These are phyloP conservation scores for Penicillium lagena DNA, from an alignment of 495 filamentous ascomycete species.

Conservation along the genomic window DNA sequence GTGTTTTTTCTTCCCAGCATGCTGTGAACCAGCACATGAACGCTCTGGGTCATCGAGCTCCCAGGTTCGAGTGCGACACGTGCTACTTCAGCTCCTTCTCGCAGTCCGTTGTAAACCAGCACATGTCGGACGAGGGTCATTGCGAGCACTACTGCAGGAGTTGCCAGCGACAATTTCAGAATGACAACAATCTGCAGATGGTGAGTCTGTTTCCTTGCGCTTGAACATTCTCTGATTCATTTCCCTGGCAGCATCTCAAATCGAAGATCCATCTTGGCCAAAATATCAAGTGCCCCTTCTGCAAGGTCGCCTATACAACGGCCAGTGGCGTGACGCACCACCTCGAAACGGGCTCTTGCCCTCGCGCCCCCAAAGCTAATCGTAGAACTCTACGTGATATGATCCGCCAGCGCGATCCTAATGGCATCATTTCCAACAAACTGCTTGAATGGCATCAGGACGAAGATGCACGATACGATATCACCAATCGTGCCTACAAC, in stretches of 20 bases:
- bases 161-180: slow-evolving; percentile 30
- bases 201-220: slow-evolving; percentile 14
- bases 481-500: slow-evolving; percentile 27
- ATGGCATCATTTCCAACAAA: slow-evolving; percentile 34
- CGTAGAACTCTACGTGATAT: slow-evolving; percentile 28
- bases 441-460: slow-evolving; percentile 28
- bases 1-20: slow-evolving; percentile 13
- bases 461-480: slow-evolving; percentile 6
- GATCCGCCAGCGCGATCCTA: slow-evolving; percentile 23
- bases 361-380: slow-evolving; percentile 24
- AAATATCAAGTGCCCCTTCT: slow-evolving; percentile 36
- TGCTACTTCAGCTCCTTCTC: slow-evolving; percentile 23
- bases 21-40: slow-evolving; percentile 35
- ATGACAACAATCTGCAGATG: slow-evolving; percentile 30
- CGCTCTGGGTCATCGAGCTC: slow-evolving; percentile 21
- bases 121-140: slow-evolving; percentile 30
- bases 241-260: slow-evolving; percentile 31
- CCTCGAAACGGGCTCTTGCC: slow-evolving; percentile 37
- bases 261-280: slow-evolving; percentile 31
- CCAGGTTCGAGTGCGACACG: slow-evolving; percentile 24
- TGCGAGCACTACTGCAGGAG: slow-evolving; percentile 29
- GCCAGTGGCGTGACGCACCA: slow-evolving; percentile 40
- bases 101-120: slow-evolving; percentile 17
- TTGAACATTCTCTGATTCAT: neutral
- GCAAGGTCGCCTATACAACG: slow-evolving; percentile 26